phyloP scores from a whole-genome alignment of 805 yeast genomes.

The Starmerella apis region DNA sequence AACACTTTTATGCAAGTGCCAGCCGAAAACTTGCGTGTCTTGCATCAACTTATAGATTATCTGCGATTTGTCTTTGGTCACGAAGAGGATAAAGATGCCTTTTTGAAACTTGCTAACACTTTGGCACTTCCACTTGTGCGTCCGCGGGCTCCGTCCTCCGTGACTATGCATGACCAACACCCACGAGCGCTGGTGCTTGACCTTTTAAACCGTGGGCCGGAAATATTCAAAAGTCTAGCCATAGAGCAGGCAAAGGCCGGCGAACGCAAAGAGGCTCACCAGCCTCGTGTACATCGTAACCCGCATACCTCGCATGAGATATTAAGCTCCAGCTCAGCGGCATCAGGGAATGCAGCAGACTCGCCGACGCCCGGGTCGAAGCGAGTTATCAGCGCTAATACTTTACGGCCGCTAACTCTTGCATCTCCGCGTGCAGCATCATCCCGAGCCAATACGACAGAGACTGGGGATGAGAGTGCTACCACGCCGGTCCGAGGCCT shows the following conservation, averaged over 20 bases:
- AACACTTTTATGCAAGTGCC: constrained; percentile 25
- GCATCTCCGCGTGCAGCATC: neutral
- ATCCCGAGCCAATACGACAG: neutral
- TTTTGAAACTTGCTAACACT: constrained; percentile 16
- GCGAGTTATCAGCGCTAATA: constrained; percentile 1
- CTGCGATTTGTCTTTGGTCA: constrained; percentile 8
- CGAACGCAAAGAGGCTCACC: neutral
- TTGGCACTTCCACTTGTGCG: constrained; percentile 27
- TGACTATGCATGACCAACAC: constrained; percentile 28
- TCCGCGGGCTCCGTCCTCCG: constrained; percentile 28
- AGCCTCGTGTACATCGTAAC: constrained; percentile 4
- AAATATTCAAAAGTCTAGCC: constrained; percentile 23
- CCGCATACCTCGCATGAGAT: neutral
- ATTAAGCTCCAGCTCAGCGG: neutral
- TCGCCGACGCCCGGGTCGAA: constrained; percentile 3
- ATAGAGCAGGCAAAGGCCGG: constrained; percentile 11
- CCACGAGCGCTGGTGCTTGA: constrained; percentile 26
- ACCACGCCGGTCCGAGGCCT: constrained; percentile 8
- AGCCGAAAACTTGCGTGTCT: constrained; percentile 17
- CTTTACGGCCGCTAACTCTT: constrained; percentile 9
- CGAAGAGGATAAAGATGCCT: neutral
- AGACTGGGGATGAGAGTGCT: neutral
- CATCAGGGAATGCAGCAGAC: neutral
- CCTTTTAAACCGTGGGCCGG: constrained; percentile 23
- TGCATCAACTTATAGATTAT: constrained; percentile 22